phyloP scores from a whole-genome alignment of 169 alveolate genomes.

The Cryptosporidium felis region DNA sequence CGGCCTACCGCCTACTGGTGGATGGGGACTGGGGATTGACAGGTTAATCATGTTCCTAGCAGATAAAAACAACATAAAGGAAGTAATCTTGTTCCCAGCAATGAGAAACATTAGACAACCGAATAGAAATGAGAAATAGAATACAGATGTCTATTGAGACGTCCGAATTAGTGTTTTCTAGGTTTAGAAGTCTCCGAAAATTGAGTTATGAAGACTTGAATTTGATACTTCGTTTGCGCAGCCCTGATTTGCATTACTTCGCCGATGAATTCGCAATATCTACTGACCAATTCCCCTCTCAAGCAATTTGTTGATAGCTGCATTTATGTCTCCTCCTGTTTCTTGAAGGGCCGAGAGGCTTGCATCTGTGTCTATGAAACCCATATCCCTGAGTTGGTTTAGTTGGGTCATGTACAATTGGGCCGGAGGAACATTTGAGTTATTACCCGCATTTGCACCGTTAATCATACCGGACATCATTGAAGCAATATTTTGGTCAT shows the following conservation, averaged over 20 bases:
- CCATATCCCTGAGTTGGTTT: constrained; percentile 92
- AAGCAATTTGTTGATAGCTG: constrained; percentile 90
- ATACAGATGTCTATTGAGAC: too few relatives aligned
- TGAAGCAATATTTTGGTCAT: constrained; percentile 37
- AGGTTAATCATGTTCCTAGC: constrained; percentile 94
- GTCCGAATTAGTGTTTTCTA: too few relatives aligned
- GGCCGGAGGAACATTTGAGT: not conserved
- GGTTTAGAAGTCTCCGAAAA: too few relatives aligned
- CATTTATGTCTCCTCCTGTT: constrained; percentile 93
- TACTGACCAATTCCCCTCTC: constrained; percentile 83
- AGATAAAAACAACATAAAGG: constrained; percentile 91
- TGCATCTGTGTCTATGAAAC: constrained; percentile 91
- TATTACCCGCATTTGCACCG: not conserved
- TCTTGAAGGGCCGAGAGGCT: constrained; percentile 89
- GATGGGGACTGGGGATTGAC: constrained; percentile 96
- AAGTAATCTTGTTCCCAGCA: constrained; percentile 97
- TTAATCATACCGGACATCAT: constrained; percentile 14
- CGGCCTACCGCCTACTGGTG: constrained; percentile 97
- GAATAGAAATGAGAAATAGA: too few relatives aligned
- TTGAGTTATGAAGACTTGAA: too few relatives aligned
- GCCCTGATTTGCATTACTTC: too few relatives aligned
- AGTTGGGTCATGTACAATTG: constrained; percentile 85
- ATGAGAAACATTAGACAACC: constrained; percentile 89
- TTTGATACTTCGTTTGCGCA: too few relatives aligned
- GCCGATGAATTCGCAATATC: too few relatives aligned